phyloP scores from a whole-genome alignment of 805 yeast species.

The Clavispora carvajalis region DNA sequence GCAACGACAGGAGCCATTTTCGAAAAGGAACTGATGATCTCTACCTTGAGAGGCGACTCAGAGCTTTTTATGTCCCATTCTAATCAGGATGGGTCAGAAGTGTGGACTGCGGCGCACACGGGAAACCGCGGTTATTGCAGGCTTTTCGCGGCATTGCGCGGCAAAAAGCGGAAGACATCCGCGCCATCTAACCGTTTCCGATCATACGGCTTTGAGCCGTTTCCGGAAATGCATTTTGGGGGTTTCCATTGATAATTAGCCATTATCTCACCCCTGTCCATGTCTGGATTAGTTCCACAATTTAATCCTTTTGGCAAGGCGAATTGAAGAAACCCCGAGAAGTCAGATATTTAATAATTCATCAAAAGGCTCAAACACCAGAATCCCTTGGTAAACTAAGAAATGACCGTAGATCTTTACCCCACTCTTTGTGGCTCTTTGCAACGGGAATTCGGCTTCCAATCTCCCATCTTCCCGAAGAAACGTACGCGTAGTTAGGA shows the following conservation, averaged over 20 bases:
- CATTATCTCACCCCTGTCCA: too few species aligned
- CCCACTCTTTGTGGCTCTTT: not conserved
- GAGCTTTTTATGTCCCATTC: not conserved
- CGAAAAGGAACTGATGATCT: not conserved
- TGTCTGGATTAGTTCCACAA: too few species aligned
- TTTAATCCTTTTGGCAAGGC: too few species aligned
- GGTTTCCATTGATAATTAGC: too few species aligned
- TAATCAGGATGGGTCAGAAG: not conserved
- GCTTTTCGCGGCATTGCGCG: slow-evolving; percentile 1
- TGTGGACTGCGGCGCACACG: not conserved
- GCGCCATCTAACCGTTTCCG: not conserved
- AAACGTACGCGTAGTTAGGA: not conserved
- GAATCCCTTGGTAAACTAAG: not conserved
- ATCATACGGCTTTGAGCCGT: not conserved
- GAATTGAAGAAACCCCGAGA: too few species aligned
- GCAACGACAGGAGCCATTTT: slow-evolving; percentile 16
- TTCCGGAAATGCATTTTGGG: not conserved
- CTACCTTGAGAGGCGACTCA: not conserved
- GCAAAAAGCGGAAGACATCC: not conserved
- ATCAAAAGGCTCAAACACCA: too few species aligned
- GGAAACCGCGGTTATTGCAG: slow-evolving; percentile 1
- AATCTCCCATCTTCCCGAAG: not conserved
- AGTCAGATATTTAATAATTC: too few species aligned
- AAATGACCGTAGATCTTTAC: not conserved
- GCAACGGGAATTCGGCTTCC: not conserved